Evolutionary conservation across 768 basidiomycete species (phyloP), one percentile per base, ranked within the genome.

Genomic region (Collybia nuda): DNA sequence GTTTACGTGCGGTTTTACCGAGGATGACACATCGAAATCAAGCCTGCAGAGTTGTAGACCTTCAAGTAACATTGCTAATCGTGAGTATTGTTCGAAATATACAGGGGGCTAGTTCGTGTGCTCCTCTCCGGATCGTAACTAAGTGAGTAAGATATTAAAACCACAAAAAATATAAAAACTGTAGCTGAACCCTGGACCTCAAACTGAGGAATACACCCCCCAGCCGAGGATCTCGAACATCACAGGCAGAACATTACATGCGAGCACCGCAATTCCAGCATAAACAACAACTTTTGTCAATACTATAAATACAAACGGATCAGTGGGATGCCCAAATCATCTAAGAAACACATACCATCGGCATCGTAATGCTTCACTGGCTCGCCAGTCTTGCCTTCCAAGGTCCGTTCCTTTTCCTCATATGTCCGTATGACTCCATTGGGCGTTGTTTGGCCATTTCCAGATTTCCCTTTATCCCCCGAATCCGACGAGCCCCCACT

Each of bases 231-330:
- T 45, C 56, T 87, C 82, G 57, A 90, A 93, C 58, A 82, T 64
- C 11, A 85, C 68, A 0, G 92, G 92, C 26, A 86, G 71, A 0
- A 73, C 66, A 56, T 87, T 83, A 12, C 72, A 67, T 2, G 85
- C 80, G 9, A 94, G 62, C 11, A 88, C 66, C 0, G 81, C 92
- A 52, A 98, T 96, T 0, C 95, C 94, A 44, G 80, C 77, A 63
- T 98, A 96, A 4, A 95, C 93, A 39, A 92, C 82, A 11, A 94
- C 84, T 71, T 94, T 95, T 22, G 93, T 94, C 54, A 94, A 67
- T 6, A 94, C 92, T 93, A 42, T 21, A n/a, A 22, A 49, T 18
- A 11, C 32, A 32, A 18, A 11, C 26, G 37, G 32, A 29, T 54
- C 40, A 56, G 29, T 9, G 21, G 36, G n/a, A 6, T 6, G 1